These are phyloP conservation scores for Phaeophleospora eucalypticola DNA, from an alignment of 2,329 filamentous ascomycete species.

Conservation along the genomic window DNA sequence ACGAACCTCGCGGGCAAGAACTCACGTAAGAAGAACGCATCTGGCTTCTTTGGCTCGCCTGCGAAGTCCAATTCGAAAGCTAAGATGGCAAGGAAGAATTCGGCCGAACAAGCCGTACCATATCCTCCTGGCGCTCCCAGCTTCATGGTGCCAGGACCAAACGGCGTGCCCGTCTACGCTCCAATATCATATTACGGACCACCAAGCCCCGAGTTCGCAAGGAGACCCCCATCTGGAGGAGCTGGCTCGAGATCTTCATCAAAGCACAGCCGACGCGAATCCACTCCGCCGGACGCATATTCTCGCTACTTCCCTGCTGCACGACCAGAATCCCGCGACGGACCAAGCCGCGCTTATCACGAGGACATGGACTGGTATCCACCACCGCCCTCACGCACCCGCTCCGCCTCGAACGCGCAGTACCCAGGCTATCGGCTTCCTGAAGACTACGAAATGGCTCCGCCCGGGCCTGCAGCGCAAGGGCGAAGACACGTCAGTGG, in stretches of 20 bases:
- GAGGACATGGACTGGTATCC: slow-evolving; percentile 43
- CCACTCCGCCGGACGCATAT: slow-evolving; percentile 29
- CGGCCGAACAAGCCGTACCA: slow-evolving; percentile 21
- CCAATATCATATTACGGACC: slow-evolving; percentile 29
- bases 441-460: slow-evolving; percentile 37
- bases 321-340: slow-evolving; percentile 35
- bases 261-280: slow-evolving; percentile 28
- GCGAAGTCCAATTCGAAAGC: slow-evolving; percentile 34
- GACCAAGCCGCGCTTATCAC: slow-evolving; percentile 41
- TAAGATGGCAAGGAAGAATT: slow-evolving; percentile 29
- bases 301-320: slow-evolving; percentile 25
- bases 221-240: slow-evolving; percentile 4
- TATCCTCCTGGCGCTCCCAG: slow-evolving; percentile 35
- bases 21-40: slow-evolving; percentile 30
- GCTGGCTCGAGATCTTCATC: slow-evolving; percentile 20
- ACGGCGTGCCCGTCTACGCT: slow-evolving; percentile 45
- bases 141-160: slow-evolving; percentile 46
- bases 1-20: slow-evolving; percentile 35
- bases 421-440: slow-evolving; percentile 29
- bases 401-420: slow-evolving; percentile 36
- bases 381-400: slow-evolving; percentile 35
- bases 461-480: slow-evolving; percentile 29
- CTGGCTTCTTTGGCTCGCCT: slow-evolving; percentile 31
- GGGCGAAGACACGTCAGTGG: slow-evolving; percentile 34
- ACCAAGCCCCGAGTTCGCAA: slow-evolving; percentile 21